phyloP scores from a whole-genome alignment of 306 rosid species.

The Albizia julibrissin region DNA sequence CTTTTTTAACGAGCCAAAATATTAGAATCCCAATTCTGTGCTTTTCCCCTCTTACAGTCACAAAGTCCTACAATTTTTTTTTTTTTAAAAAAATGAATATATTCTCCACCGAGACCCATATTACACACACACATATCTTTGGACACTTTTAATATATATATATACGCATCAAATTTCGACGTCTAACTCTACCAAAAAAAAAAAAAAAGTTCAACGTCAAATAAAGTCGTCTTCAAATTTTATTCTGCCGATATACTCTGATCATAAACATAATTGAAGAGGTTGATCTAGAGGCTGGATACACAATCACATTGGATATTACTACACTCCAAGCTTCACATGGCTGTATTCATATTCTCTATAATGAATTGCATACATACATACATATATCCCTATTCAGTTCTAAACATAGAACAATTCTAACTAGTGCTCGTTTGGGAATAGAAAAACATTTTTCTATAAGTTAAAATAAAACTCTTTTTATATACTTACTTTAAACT shows the following conservation, averaged over 20 bases:
- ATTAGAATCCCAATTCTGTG: no score
- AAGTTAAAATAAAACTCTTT: fast-evolving
- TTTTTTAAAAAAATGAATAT: no score
- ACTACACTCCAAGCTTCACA: background rate
- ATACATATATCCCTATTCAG: no score
- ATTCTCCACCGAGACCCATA: no score
- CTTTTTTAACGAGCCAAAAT: no score
- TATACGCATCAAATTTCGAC: background rate
- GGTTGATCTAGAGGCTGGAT: background rate
- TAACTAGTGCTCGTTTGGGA: background rate
- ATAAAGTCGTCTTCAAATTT: background rate
- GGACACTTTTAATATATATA: no score
- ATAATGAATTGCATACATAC: background rate
- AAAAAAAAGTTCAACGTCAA: no score
- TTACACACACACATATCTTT: no score
- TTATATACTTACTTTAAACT: no score
- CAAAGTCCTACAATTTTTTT: no score
- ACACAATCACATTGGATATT: background rate
- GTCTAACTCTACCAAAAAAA: background rate
- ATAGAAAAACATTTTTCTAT: no score
- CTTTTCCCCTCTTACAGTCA: no score
- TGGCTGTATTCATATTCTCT: background rate
- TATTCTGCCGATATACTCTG: background rate
- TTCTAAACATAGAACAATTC: background rate
- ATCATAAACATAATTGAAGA: background rate